Conservation (phyloP, 192 early-diverging fungal genomes). For the Coemansia sp. region DNA sequence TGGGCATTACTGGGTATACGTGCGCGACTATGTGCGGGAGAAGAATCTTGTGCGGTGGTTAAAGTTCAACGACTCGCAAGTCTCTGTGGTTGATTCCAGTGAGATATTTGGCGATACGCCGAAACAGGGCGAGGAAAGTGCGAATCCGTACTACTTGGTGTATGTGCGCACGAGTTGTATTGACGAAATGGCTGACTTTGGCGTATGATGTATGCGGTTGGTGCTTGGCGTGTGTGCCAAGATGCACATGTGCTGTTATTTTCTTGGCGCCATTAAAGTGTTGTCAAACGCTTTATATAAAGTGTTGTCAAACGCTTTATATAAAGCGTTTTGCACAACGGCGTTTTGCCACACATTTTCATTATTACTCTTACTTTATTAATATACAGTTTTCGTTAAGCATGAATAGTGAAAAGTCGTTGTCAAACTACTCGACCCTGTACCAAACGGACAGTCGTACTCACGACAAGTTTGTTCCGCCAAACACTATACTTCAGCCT, state of each 20-base stretch:
- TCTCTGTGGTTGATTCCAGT: slow-evolving; percentile 56
- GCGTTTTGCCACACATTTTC: not conserved
- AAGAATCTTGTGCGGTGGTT: slow-evolving; percentile 59
- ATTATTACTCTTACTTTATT: not conserved
- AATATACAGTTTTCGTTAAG: not conserved
- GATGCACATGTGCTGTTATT: not conserved
- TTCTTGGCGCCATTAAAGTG: not conserved
- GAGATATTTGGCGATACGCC: slow-evolving; percentile 61
- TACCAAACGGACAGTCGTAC: not conserved
- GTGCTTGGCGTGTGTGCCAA: not conserved
- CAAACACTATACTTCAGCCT: not conserved
- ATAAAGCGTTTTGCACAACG: not conserved
- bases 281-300: not conserved
- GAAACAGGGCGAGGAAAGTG: slow-evolving; percentile 40
- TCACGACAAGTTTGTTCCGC: slow-evolving; percentile 1
- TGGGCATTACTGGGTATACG: slow-evolving; percentile 82
- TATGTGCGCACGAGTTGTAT: slow-evolving; percentile 56
- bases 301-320: not conserved
- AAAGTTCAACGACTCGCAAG: slow-evolving; percentile 73
- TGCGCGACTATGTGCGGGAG: slow-evolving; percentile 54
- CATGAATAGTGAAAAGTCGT: not conserved
- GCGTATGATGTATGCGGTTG: not conserved
- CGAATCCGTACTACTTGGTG: slow-evolving; percentile 74
- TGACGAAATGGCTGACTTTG: slow-evolving; percentile 8
- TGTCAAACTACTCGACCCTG: slow-evolving; percentile 5